A percentile compares a stretch with the other conserved stretches of the same genome.
Conservation (phyloP, 345 rosid genomes). For the Orychophragmus violaceus region DNA sequence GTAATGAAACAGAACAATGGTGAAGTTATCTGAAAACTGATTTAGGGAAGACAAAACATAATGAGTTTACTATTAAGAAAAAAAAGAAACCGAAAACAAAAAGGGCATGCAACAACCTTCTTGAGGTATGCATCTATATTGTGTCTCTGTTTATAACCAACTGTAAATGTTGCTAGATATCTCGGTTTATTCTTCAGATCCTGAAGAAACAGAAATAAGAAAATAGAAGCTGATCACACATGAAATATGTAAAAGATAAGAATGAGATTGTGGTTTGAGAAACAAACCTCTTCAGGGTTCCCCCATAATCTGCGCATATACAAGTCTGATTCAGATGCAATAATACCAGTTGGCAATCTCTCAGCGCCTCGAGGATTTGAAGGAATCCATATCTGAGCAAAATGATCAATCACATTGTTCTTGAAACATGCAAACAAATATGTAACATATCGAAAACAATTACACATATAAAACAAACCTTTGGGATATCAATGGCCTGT, state of each 20-base stretch:
- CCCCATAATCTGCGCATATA: constrained; percentile 85
- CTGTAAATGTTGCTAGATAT: constrained; percentile 78
- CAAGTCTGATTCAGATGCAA: constrained; percentile 70
- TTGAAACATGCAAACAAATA: constrained; percentile 1
- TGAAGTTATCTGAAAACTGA: constrained; percentile 78
- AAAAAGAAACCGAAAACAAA: background rate
- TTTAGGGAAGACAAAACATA: constrained; percentile 13
- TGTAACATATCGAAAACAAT: background rate
- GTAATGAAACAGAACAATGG: constrained; percentile 76
- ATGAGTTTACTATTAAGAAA: constrained; percentile 19
- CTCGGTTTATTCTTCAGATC: constrained; percentile 68
- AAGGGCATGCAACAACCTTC: constrained; percentile 44
- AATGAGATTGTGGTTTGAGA: background rate
- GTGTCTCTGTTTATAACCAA: constrained; percentile 61
- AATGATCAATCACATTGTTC: background rate
- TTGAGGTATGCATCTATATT: constrained; percentile 62
- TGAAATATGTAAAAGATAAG: background rate
- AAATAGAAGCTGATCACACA: background rate
- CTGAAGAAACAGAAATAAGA: constrained; percentile 31
- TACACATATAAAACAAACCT: constrained; percentile 39
- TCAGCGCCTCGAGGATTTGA: constrained; percentile 92
- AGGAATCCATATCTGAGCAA: constrained; percentile 59
- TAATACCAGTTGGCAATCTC: constrained; percentile 73
- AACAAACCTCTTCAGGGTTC: constrained; percentile 73
- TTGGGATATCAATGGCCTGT: constrained; percentile 30